A percentile compares a stretch with the other conserved stretches of the same genome.
These are phyloP conservation scores for Magnolia changhungtana DNA, from an alignment of 164 flowering plant species.

Conservation along the genomic window DNA sequence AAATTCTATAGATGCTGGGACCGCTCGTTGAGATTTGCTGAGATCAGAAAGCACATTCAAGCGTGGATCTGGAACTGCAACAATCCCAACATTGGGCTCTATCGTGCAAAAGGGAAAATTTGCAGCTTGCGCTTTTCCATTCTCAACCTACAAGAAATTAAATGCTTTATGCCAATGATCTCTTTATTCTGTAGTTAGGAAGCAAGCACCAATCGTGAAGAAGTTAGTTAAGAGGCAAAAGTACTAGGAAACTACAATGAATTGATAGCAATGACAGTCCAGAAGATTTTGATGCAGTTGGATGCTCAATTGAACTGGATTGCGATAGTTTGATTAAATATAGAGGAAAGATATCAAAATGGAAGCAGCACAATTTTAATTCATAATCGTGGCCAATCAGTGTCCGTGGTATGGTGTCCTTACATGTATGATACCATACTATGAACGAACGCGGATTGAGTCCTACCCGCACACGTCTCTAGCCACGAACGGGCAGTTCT, in stretches of 20 bases:
- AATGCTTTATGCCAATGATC: neutral
- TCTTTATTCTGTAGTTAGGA: neutral
- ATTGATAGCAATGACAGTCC: neutral
- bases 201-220: neutral
- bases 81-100: constrained; percentile 96
- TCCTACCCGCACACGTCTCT: too few relatives aligned
- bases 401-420: too few relatives aligned
- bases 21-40: constrained; percentile 79
- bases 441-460: neutral
- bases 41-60: constrained; percentile 77
- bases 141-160: constrained; percentile 67
- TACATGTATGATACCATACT: neutral
- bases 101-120: constrained; percentile 98
- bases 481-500: too few relatives aligned
- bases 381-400: neutral
- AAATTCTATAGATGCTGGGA: constrained; percentile 91
- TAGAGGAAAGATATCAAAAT: neutral
- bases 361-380: neutral
- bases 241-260: neutral
- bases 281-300: neutral
- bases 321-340: neutral
- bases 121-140: constrained; percentile 99
- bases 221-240: neutral
- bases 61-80: constrained; percentile 92
- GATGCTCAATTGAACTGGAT: neutral